Conservation (phyloP, 176 grass and related monocot species). For the Rhynchospora tenuis region DNA sequence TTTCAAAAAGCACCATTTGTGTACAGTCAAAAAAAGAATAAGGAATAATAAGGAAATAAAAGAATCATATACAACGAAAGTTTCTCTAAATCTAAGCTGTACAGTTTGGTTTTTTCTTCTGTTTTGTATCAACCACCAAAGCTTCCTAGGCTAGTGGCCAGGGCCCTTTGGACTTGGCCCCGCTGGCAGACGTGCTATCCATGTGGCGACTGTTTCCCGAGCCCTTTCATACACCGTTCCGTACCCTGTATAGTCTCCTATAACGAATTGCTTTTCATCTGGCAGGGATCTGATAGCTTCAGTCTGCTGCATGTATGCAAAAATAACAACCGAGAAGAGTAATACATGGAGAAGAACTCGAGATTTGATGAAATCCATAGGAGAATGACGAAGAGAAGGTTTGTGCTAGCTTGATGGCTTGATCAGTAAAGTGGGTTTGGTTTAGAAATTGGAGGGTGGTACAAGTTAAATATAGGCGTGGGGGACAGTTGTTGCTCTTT, state of each 20-base stretch:
- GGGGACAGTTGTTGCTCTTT: background rate
- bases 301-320: background rate
- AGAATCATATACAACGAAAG: background rate
- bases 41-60: conserved; percentile 9
- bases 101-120: background rate
- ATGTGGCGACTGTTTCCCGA: conserved; percentile 38
- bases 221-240: conserved; percentile 15
- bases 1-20: background rate
- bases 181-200: conserved; percentile 52
- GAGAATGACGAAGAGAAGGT: background rate
- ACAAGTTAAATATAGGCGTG: background rate
- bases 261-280: background rate
- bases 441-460: background rate
- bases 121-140: background rate
- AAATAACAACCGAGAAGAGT: background rate
- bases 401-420: background rate
- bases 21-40: background rate
- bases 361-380: background rate
- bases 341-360: background rate
- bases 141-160: conserved; percentile 36
- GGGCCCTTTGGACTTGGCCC: conserved; percentile 58
- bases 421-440: background rate
- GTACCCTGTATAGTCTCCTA: conserved; percentile 3
- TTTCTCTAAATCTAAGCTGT: background rate
- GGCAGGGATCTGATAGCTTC: conserved; percentile 18